Base-by-base conservation (phyloP, 805 yeast genomes). In the Monosporozyma servazzii region DNA sequence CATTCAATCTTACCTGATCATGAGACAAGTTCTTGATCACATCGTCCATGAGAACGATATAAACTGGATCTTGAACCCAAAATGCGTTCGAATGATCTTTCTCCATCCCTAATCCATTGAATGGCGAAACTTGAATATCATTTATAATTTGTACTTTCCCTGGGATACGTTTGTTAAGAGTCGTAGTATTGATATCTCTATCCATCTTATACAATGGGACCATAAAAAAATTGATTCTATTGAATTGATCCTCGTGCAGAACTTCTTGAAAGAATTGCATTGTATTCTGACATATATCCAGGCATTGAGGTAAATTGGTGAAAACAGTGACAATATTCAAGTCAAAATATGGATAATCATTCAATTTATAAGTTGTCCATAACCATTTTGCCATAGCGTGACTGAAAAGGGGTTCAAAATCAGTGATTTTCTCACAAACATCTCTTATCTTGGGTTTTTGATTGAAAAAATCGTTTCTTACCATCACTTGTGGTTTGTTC, bases 321-420 rank as follows among this genome's bases (percentile, higher is more conserved):
- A 58, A 64, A 9, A 65, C 49, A 25, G 57, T 56, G 17, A 63
- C 55, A 25, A 66, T 55, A 49, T 66, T 75, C 46, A 91, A 70
- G 61, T 86, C 89, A 42, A 76, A 73, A 60, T 82, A 82, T 0
- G 90, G 91, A 58, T 80, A 84, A 42, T 77, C 70, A 55, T 82
- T 82, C 57, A 81, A 69, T 65, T 82, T 81, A 63, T 84, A 86
- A 63, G 86, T 83, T 8, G 81, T 82, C 50, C 88, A 68, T 18
- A 90, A 69, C 67, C 88, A 86, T 50, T 90, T 71, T 0, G 96
- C 96, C 51, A 91, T 70, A 44, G 64, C 58, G 23, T 51, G 51
- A 13, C 40, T 48, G 23, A 51, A 18, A 29, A 45, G 27, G 5
- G 54, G 54, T 29, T 51, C 50, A 25, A 47, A 51, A 15, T 49